A percentile compares a stretch with the other conserved stretches of the same genome.
phyloP scores from a whole-genome alignment of 169 alveolate genomes.

The Besnoitia besnoiti region DNA sequence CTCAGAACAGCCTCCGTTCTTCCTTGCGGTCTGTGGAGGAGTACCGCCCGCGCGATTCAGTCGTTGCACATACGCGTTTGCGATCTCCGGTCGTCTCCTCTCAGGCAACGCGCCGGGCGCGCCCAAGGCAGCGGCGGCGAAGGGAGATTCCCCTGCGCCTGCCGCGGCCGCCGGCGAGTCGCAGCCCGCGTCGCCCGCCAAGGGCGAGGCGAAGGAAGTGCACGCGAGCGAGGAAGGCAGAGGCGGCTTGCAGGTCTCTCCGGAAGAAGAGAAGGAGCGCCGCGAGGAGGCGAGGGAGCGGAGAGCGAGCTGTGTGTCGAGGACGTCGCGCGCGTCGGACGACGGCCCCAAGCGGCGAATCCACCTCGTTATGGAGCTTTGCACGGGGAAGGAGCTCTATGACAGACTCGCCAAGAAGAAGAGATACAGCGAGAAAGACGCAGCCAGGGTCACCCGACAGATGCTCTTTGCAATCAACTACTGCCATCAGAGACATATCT shows the following conservation, averaged over 20 bases:
- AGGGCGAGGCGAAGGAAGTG: no score
- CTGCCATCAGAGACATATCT: slow-evolving; percentile 70
- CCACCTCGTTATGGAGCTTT: slow-evolving; percentile 73
- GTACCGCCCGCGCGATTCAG: background rate
- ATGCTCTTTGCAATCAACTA: slow-evolving; percentile 71
- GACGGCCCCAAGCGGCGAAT: background rate
- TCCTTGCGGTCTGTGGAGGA: background rate
- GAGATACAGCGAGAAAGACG: slow-evolving; percentile 65
- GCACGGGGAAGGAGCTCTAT: slow-evolving; percentile 84
- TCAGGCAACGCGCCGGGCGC: background rate
- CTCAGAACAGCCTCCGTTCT: background rate
- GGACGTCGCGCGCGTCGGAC: background rate
- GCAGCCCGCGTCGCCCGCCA: no score
- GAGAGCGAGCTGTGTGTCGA: background rate
- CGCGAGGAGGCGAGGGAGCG: background rate
- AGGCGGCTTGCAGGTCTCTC: background rate
- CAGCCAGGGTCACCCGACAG: slow-evolving; percentile 62
- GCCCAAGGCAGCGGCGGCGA: background rate
- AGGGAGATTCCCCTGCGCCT: background rate
- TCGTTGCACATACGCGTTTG: background rate
- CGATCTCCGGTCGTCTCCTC: background rate
- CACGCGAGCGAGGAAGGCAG: no score
- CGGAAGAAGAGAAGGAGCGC: background rate
- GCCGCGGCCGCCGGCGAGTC: no score
- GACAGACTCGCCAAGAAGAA: slow-evolving; percentile 76